A percentile compares a stretch with the other conserved stretches of the same genome.
Conservation (phyloP, 2,329 filamentous ascomycete species). For the Diaporthe vexans region DNA sequence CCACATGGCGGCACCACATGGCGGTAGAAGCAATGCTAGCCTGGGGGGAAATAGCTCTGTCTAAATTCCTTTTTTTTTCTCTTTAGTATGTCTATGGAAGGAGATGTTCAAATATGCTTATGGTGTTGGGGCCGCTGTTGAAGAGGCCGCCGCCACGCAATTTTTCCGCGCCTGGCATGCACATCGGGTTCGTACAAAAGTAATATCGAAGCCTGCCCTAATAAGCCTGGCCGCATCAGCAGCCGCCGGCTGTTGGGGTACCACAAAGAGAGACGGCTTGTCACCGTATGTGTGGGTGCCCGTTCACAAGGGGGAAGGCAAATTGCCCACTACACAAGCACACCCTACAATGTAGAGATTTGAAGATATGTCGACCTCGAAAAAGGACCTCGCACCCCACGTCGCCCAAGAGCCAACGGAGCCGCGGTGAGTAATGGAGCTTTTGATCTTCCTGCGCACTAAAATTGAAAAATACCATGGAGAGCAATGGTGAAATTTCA, state of each 20-base stretch:
- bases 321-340: not conserved
- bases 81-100: too few relatives aligned
- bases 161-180: not conserved
- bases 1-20: too few relatives aligned
- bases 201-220: not conserved
- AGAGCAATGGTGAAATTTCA: constrained; percentile 75
- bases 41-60: too few relatives aligned
- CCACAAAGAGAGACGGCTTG: constrained; percentile 7
- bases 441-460: constrained; percentile 81
- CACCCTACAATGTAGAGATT: not conserved
- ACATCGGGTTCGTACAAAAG: not conserved
- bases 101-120: not conserved
- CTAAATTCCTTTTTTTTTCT: too few relatives aligned
- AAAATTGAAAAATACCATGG: constrained; percentile 88
- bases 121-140: not conserved
- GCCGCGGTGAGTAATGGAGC: constrained; percentile 79
- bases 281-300: not conserved
- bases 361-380: constrained; percentile 72
- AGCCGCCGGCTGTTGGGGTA: not conserved
- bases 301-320: too few relatives aligned
- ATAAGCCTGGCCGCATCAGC: not conserved
- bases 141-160: not conserved
- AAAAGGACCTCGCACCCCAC: constrained; percentile 81
- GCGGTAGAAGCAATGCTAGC: too few relatives aligned
- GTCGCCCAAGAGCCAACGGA: constrained; percentile 58